Conservation (phyloP, 345 rosid species). For the Eucalyptus melliodora region DNA sequence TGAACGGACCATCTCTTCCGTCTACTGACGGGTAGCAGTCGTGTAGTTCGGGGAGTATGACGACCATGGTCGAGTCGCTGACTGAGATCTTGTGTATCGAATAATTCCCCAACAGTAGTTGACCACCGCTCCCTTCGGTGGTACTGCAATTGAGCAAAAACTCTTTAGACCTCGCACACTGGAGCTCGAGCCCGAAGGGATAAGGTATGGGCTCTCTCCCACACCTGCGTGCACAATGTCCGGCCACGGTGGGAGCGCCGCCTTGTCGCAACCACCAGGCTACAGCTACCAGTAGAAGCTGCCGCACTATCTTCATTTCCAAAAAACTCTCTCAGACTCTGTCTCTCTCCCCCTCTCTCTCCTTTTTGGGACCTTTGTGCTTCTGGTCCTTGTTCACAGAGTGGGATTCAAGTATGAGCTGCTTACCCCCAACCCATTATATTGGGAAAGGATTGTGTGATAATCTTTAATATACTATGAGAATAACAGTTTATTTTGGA, state of each 20-base stretch:
- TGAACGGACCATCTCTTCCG: too few species aligned
- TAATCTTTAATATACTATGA: fast-evolving
- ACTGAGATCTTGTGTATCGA: neutral
- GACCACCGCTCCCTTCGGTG: neutral
- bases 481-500: too few species aligned
- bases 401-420: neutral
- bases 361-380: neutral
- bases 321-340: neutral
- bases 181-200: neutral
- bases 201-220: neutral
- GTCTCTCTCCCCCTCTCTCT: neutral
- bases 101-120: neutral
- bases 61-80: neutral
- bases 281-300: neutral
- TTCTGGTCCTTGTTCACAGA: neutral
- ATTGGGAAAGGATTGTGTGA: too few species aligned
- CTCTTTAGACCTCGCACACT: fast-evolving
- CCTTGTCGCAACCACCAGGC: neutral
- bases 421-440: neutral
- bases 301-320: neutral
- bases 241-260: neutral
- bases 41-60: neutral
- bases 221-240: neutral
- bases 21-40: too few species aligned
- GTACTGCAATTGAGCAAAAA: neutral